Percentiles rank a stretch among this genome's conserved stretches.
Evolutionary conservation across 371 early-diverging fungal species (phyloP).

Genomic region (Mucor mucedo): DNA sequence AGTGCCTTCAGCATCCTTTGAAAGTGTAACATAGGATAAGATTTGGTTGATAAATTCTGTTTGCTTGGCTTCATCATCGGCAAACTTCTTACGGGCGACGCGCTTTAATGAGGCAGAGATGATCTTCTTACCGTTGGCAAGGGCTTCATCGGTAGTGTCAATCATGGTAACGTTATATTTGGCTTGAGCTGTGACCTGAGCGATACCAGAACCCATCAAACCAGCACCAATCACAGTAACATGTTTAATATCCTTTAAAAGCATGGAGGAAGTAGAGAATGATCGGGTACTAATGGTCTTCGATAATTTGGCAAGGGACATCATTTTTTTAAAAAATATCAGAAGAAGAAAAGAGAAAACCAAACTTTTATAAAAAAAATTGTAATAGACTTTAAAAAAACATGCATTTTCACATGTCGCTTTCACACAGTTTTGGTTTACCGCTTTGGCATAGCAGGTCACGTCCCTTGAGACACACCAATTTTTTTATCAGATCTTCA

Average conservation of each 20-base stretch:
- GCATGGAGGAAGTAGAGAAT: slow-evolving; percentile 31
- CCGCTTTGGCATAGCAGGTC: too few relatives aligned
- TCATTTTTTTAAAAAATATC: slow-evolving; percentile 2
- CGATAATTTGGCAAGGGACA: slow-evolving; percentile 12
- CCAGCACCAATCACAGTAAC: slow-evolving; percentile 83
- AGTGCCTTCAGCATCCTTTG: slow-evolving; percentile 67
- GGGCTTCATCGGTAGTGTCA: slow-evolving; percentile 74
- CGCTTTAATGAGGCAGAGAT: slow-evolving; percentile 82
- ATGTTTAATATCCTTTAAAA: slow-evolving; percentile 52
- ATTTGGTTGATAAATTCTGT: slow-evolving; percentile 68
- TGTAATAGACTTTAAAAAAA: neutral
- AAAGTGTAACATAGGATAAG: slow-evolving; percentile 64
- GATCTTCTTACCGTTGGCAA: slow-evolving; percentile 80
- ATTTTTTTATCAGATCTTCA: too few relatives aligned
- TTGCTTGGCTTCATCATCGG: slow-evolving; percentile 70
- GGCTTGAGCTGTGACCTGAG: slow-evolving; percentile 90
- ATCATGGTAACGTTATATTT: slow-evolving; percentile 87
- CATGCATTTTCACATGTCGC: neutral
- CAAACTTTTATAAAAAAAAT: neutral
- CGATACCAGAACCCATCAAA: slow-evolving; percentile 96
- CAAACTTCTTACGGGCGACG: slow-evolving; percentile 88
- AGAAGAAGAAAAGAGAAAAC: neutral
- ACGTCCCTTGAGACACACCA: too few relatives aligned
- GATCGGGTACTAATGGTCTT: slow-evolving; percentile 1
- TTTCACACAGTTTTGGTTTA: too few relatives aligned